Conservation (phyloP, 805 yeast species). For the Candida insectorum region DNA sequence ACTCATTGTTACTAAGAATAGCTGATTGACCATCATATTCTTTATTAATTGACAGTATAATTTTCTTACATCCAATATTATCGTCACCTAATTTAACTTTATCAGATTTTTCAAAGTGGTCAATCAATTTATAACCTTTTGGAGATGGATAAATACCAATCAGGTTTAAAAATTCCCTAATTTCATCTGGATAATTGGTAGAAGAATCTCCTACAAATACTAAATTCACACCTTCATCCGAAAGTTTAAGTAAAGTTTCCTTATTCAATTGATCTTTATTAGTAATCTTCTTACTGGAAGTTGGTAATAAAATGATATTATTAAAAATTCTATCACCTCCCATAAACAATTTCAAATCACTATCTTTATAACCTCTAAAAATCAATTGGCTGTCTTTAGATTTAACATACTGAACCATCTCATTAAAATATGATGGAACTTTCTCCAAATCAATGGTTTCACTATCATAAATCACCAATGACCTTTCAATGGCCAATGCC, state of each 20-base stretch:
- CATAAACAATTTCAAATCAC: slow-evolving; percentile 11
- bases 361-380: slow-evolving; percentile 20
- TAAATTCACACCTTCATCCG: slow-evolving; percentile 71
- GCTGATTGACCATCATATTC: slow-evolving; percentile 60
- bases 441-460: slow-evolving; percentile 17
- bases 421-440: slow-evolving; percentile 15
- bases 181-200: slow-evolving; percentile 32
- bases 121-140: slow-evolving; percentile 58
- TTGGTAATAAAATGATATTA: slow-evolving; percentile 28
- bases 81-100: slow-evolving; percentile 27
- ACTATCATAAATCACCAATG: slow-evolving; percentile 35
- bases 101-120: slow-evolving; percentile 52
- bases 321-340: slow-evolving; percentile 6
- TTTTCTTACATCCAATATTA: slow-evolving; percentile 21
- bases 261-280: slow-evolving; percentile 29
- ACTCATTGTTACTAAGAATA: slow-evolving; percentile 63
- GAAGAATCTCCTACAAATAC: slow-evolving; percentile 55
- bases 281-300: slow-evolving; percentile 28
- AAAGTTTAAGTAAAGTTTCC: slow-evolving; percentile 52
- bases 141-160: slow-evolving; percentile 85
- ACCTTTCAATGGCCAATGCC: slow-evolving; percentile 13
- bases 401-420: slow-evolving; percentile 21
- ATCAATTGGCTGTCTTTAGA: slow-evolving; percentile 7
- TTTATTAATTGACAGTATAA: slow-evolving; percentile 15
- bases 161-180: slow-evolving; percentile 67